Evolutionary conservation across 352 stramenopile genomes (phyloP).

Genomic region (Globisporangium orthogonon): DNA sequence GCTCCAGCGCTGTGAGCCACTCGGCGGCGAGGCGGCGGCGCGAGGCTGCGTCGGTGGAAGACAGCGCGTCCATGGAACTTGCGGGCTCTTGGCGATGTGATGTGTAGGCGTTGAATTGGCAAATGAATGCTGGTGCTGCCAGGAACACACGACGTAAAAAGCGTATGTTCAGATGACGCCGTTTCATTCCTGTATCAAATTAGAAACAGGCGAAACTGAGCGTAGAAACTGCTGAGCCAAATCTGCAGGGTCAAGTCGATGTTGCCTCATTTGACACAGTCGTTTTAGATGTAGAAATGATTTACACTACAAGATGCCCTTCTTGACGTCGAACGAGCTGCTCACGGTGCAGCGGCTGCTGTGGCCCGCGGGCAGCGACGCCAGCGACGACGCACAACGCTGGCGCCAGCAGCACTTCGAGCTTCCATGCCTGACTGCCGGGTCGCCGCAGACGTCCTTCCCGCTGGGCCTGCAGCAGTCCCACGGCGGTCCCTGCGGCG

Average conservation of each 20-base stretch:
- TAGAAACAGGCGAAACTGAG: not conserved
- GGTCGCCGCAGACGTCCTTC: slow-evolving; percentile 28
- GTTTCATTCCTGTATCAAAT: not conserved
- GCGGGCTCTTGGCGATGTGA: too few species aligned
- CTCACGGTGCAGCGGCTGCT: slow-evolving; percentile 21
- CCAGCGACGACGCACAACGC: slow-evolving; percentile 24
- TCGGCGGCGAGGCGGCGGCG: not conserved
- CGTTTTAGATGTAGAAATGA: not conserved
- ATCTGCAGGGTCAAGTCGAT: not conserved
- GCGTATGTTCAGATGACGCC: not conserved
- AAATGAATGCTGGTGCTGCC: not conserved
- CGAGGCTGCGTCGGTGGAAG: not conserved
- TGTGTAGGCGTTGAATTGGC: not conserved
- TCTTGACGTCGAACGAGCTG: slow-evolving; percentile 1
- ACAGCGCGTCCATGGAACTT: not conserved
- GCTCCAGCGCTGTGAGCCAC: not conserved
- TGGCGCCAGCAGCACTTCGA: slow-evolving; percentile 60
- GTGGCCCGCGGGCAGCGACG: slow-evolving; percentile 25
- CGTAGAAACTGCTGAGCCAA: not conserved
- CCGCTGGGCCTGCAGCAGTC: slow-evolving; percentile 63
- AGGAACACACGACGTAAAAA: too few species aligned
- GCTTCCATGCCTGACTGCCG: slow-evolving; percentile 18
- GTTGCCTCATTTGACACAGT: not conserved
- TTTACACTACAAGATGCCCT: slow-evolving; percentile 1
- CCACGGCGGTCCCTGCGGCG: slow-evolving; percentile 75